Conservation (phyloP, 306 rosid species). For the Acacia confusa region DNA sequence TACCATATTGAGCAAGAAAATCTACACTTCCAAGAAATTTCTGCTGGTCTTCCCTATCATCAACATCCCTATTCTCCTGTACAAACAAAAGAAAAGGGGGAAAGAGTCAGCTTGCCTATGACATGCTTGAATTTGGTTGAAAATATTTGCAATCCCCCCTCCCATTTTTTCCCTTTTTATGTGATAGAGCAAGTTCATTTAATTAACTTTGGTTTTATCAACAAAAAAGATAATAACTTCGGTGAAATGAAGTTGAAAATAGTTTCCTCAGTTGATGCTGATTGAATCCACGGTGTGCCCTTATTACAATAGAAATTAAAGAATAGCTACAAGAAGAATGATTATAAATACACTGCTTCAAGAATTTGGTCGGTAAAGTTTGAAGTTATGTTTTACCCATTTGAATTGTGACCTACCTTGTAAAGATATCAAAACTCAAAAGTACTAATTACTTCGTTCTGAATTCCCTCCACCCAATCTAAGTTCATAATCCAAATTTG, state of each 20-base stretch:
- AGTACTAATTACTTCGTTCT: conserved; percentile 16
- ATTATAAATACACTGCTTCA: neutral
- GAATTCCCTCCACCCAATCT: neutral
- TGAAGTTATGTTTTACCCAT: conserved; percentile 20
- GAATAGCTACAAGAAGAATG: conserved; percentile 1
- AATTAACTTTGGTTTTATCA: neutral
- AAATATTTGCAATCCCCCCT: neutral
- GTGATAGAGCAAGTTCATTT: conserved; percentile 4
- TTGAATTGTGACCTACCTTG: neutral
- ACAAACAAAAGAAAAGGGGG: conserved; percentile 18
- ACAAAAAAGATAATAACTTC: too few species aligned
- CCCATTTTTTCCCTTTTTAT: neutral
- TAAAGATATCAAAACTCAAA: conserved; percentile 27
- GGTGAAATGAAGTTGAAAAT: neutral
- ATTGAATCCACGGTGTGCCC: neutral
- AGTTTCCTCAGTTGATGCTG: neutral
- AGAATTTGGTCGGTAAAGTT: neutral
- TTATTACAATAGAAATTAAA: neutral
- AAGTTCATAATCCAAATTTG: conserved; percentile 22
- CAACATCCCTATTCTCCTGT: conserved; percentile 73
- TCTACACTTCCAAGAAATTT: conserved; percentile 81
- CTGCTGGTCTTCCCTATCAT: conserved; percentile 78
- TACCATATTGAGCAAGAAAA: conserved; percentile 62
- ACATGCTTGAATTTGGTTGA: conserved; percentile 15
- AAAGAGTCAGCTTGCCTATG: conserved; percentile 14